Conservation (phyloP, 129 eudicot species). For the carrot (Daucus carota) region DNA sequence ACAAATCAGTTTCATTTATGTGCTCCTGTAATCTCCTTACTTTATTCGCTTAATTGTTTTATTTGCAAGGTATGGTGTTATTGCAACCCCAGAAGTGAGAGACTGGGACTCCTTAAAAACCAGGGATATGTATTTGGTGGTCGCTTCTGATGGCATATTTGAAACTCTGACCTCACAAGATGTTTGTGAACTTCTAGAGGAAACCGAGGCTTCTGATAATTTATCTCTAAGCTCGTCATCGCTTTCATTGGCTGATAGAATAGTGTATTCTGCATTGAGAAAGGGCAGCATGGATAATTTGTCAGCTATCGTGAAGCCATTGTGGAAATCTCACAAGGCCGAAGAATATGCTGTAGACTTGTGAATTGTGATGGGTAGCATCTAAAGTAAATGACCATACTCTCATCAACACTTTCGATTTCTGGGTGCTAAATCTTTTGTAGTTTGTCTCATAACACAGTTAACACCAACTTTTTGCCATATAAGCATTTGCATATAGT, state of each 20-base stretch:
- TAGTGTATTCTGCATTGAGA: constrained; percentile 42
- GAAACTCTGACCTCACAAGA: constrained; percentile 40
- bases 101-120: constrained; percentile 41
- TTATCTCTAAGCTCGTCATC: constrained; percentile 13
- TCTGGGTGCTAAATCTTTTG: neutral
- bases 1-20: neutral
- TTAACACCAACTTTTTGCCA: neutral
- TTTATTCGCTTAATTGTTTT: neutral
- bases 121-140: constrained; percentile 43
- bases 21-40: neutral
- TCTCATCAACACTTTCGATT: neutral
- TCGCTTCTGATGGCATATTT: constrained; percentile 70
- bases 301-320: constrained; percentile 54
- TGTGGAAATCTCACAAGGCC: constrained; percentile 17
- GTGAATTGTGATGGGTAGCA: neutral
- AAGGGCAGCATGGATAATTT: constrained; percentile 67
- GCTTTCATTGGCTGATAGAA: constrained; percentile 34
- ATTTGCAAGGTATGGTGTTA: constrained; percentile 46
- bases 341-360: neutral
- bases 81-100: constrained; percentile 43
- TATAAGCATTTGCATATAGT: neutral
- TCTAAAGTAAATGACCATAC: neutral
- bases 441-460: neutral
- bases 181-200: constrained; percentile 51
- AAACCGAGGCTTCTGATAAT: constrained; percentile 10